Evolutionary conservation across 257 asterid species (phyloP).

Genomic region (Gentiana dahurica): DNA sequence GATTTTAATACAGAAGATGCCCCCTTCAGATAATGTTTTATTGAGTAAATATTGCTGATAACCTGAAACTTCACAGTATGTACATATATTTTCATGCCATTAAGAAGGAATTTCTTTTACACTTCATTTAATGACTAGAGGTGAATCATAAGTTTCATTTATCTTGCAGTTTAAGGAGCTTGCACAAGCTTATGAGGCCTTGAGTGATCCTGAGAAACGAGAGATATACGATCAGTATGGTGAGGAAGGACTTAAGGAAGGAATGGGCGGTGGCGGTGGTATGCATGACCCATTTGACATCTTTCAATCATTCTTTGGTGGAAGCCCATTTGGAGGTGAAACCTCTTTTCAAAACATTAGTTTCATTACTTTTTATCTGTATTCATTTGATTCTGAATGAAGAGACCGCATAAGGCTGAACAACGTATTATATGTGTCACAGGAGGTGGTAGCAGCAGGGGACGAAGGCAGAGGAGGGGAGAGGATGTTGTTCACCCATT

Average conservation of each 20-base stretch:
- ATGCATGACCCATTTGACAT: constrained; percentile 67
- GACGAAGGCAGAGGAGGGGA: constrained; percentile 61
- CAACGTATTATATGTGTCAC: too few relatives aligned
- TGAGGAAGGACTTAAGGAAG: constrained; percentile 28
- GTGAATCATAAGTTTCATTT: too few relatives aligned
- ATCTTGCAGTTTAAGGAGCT: constrained; percentile 57
- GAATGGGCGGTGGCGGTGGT: constrained; percentile 51
- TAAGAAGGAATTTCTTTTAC: too few relatives aligned
- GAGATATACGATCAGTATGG: constrained; percentile 73
- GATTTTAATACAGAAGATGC: neutral
- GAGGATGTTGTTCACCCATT: constrained; percentile 61
- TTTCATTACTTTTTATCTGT: neutral
- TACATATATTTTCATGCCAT: too few relatives aligned
- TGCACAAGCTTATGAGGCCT: constrained; percentile 68
- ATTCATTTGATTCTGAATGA: too few relatives aligned
- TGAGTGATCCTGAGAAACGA: constrained; percentile 62
- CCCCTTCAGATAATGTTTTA: too few relatives aligned
- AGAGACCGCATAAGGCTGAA: too few relatives aligned
- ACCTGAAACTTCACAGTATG: too few relatives aligned
- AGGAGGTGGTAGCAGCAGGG: constrained; percentile 57
- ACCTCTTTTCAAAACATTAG: too few relatives aligned
- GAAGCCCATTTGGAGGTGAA: constrained; percentile 47
- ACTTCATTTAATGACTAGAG: too few relatives aligned
- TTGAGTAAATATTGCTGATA: too few relatives aligned
- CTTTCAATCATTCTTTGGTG: constrained; percentile 51